Base-by-base conservation (phyloP, 495 filamentous ascomycete genomes). In the Tetracladium setigerum region DNA sequence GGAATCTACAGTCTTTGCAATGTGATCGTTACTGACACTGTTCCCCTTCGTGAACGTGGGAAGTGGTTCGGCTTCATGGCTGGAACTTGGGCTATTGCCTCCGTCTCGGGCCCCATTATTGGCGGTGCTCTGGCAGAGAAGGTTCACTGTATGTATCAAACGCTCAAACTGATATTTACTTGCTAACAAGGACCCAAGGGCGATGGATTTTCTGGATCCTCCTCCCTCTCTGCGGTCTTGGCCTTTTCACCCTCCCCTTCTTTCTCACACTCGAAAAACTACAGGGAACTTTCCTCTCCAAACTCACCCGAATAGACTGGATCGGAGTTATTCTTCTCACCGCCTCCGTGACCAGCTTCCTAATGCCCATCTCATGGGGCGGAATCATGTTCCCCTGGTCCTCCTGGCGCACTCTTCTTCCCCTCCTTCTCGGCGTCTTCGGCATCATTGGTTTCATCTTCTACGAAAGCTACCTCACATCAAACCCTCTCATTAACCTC, bases 121-220 rank as follows among this genome's bases (percentile, higher is more conserved):
- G 84, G 80, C 34, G 83, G 82, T n/a, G 79, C 71, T 1, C 84
- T 87, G 49, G 68, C 82, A 1, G 63, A 86, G 48, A 71, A 76
- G 18, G 77, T 72, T 50, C 31, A 18, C 17, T 18, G 22, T 41
- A 45, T 15, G 18, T 12, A 24, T 19, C 24, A 24, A 8, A 1
- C 19, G 13, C 2, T 12, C 4, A 30, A 9, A n/a, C 7, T 37
- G 41, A 15, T 44, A 2, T 19, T 18, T 16, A 11, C 10, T 22
- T 31, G 32, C 17, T 30, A 27, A 27, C 19, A n/a, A 27, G 38
- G 10, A 36, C 13, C 17, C 44, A 24, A n/a, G 45, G 41, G 51
- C 38, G 46, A 18, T 54, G 52, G 38, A 32, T 54, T 2, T 54
- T 54, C 35, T 64, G 54, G 56, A 56, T 71, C 41, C 70, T 71